Percentiles rank a stretch among this genome's conserved stretches.
Conservation (phyloP, 495 filamentous ascomycete species). For the Coniosporium apollinis region DNA sequence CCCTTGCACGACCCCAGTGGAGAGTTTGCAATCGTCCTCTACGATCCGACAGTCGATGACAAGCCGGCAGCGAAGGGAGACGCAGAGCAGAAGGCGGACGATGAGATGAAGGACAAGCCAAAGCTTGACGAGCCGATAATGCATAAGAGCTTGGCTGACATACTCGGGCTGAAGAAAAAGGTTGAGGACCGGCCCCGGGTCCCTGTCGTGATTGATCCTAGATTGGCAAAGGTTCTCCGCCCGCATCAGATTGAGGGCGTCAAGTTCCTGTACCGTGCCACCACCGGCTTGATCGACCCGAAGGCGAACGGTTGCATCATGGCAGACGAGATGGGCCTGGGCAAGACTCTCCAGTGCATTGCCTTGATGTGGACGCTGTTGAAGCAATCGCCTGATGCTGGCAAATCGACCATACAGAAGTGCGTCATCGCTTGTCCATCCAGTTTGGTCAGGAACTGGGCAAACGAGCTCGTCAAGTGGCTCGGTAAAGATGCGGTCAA, state of each 20-base stretch:
- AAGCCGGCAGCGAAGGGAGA: constrained; percentile 39
- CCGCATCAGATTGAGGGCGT: constrained; percentile 98
- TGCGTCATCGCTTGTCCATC: constrained; percentile 98
- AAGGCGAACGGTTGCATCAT: constrained; percentile 98
- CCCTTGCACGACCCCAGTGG: constrained; percentile 88
- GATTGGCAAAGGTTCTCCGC: constrained; percentile 73
- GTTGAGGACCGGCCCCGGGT: constrained; percentile 64
- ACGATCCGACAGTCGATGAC: constrained; percentile 89
- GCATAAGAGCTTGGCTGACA: constrained; percentile 91
- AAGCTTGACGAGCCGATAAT: constrained; percentile 67
- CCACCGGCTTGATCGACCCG: constrained; percentile 82
- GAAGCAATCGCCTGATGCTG: constrained; percentile 88
- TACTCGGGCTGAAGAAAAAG: constrained; percentile 84
- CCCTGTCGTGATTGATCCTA: constrained; percentile 92
- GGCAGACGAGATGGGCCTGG: constrained; percentile 98
- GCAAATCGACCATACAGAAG: constrained; percentile 87
- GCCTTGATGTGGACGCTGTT: constrained; percentile 87
- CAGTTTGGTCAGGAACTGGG: constrained; percentile 94
- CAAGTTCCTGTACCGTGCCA: constrained; percentile 90
- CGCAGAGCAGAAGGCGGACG: constrained; percentile 32
- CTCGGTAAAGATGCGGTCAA: constrained; percentile 79
- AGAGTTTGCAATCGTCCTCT: constrained; percentile 91
- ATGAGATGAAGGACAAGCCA: constrained; percentile 32
- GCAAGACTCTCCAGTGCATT: constrained; percentile 82
- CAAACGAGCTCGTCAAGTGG: constrained; percentile 92